Base-by-base conservation (phyloP, 768 basidiomycete genomes). In the Trametes cinnabarina region DNA sequence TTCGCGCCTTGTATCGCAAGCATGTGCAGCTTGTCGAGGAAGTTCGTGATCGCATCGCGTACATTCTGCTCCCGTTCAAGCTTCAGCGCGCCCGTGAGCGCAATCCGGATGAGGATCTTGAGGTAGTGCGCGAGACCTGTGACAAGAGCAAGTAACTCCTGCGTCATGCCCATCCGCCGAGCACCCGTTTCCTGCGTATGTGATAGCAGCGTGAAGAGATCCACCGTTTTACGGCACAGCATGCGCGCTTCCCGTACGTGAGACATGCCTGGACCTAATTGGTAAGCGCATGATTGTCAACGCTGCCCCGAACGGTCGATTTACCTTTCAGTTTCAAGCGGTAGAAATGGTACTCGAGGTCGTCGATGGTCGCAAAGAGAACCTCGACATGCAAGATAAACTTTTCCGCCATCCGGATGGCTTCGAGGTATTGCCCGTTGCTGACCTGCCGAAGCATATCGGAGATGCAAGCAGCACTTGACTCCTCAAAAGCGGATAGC, bases 81-180 rank as follows among this genome's bases (percentile, higher is more conserved):
- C 74, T 94, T 98, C 59, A 99, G 81, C 4, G 94, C 92, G 6
- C 94, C 95, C 0, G 97, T 98, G 44, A 99, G 79, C 3, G 97
- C 94, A 61, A 99, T 98, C 49, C 97, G 90, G 63, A 99, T 99
- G 52, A 99, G 85, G 74, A 99, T 98, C 78, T 99, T 99, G 69
- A 99, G 87, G 74, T 99, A 98, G 74, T 99, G 97, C 5, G 97
- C 97, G 34, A 99, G 81, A n/a, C 97, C 96, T 0, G 97, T 99
- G 62, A 99, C 97, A 47, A 99, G 85, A 17, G 95, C 94, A 34
- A 98, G 85, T 12, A 99, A 79, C 66, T 98, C 97, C 73, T 98
- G 92, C 17, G 95, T 98, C 87, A 98, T 95, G 50, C 90, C 92
- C 86, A 94, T 93, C 66, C 92, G 79, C 57, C 90, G 86, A 12